Conservation (phyloP, 176 grass and related monocot species). For the Musa beccarii region DNA sequence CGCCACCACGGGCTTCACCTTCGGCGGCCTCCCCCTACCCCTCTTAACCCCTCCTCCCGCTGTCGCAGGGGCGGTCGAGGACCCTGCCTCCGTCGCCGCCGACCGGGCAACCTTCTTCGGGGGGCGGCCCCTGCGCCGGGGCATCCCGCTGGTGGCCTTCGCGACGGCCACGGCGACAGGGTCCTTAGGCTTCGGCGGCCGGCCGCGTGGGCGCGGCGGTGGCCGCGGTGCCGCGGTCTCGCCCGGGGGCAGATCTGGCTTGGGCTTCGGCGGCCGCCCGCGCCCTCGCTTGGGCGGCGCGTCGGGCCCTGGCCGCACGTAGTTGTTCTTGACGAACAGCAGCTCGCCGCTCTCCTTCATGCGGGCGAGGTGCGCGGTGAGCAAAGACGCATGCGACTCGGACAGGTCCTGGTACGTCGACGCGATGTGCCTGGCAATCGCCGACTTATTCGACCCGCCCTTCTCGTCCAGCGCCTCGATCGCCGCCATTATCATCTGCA, state of each 20-base stretch:
- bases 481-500: conserved; percentile 26
- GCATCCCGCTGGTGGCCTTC: neutral
- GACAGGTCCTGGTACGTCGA: neutral
- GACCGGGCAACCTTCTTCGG: neutral
- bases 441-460: conserved; percentile 11
- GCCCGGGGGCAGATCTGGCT: neutral
- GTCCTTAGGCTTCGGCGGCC: conserved; percentile 2
- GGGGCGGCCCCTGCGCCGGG: neutral
- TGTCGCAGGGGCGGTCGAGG: neutral
- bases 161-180: neutral
- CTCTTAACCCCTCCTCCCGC: neutral
- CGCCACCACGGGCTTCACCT: neutral
- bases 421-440: conserved; percentile 8
- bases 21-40: neutral
- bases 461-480: conserved; percentile 8
- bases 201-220: neutral
- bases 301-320: neutral
- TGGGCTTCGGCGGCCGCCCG: conserved; percentile 3
- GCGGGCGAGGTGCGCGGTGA: conserved; percentile 6
- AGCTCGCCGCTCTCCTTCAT: conserved; percentile 17
- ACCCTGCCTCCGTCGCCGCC: neutral
- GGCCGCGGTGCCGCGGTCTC: neutral
- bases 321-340: conserved; percentile 12
- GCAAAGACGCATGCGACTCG: conserved; percentile 6
- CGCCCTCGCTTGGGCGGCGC: conserved; percentile 15